Base-by-base conservation (phyloP, 257 asterid genomes). In the Forsythia suspensa region DNA sequence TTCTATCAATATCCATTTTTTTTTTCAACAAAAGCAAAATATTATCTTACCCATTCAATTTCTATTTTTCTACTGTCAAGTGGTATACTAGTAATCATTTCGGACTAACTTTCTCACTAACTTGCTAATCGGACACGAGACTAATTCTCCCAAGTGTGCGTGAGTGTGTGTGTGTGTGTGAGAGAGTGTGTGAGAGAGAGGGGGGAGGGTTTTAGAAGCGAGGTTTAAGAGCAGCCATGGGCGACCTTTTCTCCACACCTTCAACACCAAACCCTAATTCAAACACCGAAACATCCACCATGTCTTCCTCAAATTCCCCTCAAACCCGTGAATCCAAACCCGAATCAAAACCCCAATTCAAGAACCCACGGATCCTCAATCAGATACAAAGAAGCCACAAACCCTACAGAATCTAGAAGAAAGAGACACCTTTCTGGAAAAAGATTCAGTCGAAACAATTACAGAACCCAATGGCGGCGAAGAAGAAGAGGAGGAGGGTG, bases 401-500 rank as follows among this genome's bases (percentile, higher is more conserved):
- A 59, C 36, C 84, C 77, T 51, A 43, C 8, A 75, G 57, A 74
- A 61, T 70, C 63, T 76, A 24, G 77, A 70, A 3, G 66, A 76
- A n/a, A 71, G 40, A 12, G 75, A 67, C 9, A 16, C 61, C 59
- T 67, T 20, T 70, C 15, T 16, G 21, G 82, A 71, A 21, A 55
- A 70, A 20, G 80, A 7, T 42, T 15, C 78, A 16, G 77, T 20
- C 9, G 76, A 72, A 44, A 16, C 79, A 74, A 16, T 20, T 55
- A 61, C 40, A 3, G 80, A 59, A 4, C 78, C 10, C 29, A 57
- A 79, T 39, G 81, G 21, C 20, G 77, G 42, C 34, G 83, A 55
- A 13, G 89, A 71, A 12, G 92, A 87, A 3, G 95, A 90, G 0
- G 95, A 90, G 0, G 90, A 78, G 73, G 94, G 91, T 0, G 97